Evolutionary conservation across 805 yeast species (phyloP), one percentile per base, ranked within the genome.

Genomic region (Kregervanrija pseudodelftensis): DNA sequence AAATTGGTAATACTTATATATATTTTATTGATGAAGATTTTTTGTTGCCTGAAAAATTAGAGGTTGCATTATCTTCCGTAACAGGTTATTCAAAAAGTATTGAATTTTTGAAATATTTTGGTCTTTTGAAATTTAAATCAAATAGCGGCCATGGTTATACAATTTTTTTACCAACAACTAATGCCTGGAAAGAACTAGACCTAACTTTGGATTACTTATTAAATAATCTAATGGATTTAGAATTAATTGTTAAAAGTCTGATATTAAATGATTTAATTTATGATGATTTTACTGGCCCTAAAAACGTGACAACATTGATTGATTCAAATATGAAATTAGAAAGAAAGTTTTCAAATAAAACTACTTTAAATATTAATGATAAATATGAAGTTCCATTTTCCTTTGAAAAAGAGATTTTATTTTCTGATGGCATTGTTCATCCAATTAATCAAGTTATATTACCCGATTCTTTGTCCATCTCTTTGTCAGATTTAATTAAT

Each of bases 351-450:
- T 41, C 43, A 37, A 30, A 15, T 5, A 49, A 46, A 1, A 13
- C 35, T 11, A 11, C 32, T 5, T 34, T 55, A 5, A 33, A 30
- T 12, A 15, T 59, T 15, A 48, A 55, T 22, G 49, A 54, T 22
- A 38, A 42, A 11, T 60, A 55, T n/a, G 45, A 50, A 5, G 33
- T 75, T 4, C 49, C 64, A 1, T 48, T 74, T 1, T 67, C 72
- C 0, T 52, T 70, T 42, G 72, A 76, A 47, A 63, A 77, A 1
- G 96, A 90, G 58, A 73, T 86, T 7, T 57, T 90, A 11, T 90
- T 85, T 59, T 79, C 77, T 50, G 83, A 85, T 59, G 98, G 98
- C 1, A 95, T 90, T 0, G 77, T 85, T 1, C 96, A 87, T 58
- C 79, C 90, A 1, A 66, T 85, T 11, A 66, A 72, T 33, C 61